A percentile compares a stretch with the other conserved stretches of the same genome.
These are phyloP conservation scores for Phytophthora pini DNA, from an alignment of 352 stramenopile species.

Conservation along the genomic window DNA sequence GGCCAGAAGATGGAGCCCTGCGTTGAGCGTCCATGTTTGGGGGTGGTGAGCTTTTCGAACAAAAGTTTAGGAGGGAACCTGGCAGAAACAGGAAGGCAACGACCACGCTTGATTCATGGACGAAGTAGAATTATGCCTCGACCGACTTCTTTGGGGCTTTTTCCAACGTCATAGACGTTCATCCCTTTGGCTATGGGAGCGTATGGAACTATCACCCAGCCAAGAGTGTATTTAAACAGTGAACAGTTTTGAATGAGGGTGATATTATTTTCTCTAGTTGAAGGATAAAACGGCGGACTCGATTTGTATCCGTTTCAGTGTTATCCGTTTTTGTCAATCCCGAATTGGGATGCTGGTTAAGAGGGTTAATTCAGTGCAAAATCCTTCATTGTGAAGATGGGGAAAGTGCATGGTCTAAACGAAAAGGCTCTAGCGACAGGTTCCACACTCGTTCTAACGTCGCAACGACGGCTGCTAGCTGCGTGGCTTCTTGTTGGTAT, in stretches of 20 bases:
- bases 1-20: conserved; percentile 16
- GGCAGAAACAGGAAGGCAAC: conserved; percentile 14
- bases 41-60: conserved; percentile 18
- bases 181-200: not conserved
- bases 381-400: too few relatives aligned
- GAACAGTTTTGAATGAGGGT: too few relatives aligned
- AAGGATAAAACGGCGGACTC: not conserved
- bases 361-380: too few relatives aligned
- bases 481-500: not conserved
- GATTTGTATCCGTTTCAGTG: not conserved
- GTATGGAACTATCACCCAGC: too few relatives aligned
- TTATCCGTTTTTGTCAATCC: not conserved
- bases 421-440: not conserved
- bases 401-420: not conserved
- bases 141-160: not conserved
- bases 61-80: conserved; percentile 12
- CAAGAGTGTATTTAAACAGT: too few relatives aligned
- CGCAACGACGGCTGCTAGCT: not conserved
- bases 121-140: conserved; percentile 16
- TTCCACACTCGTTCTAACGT: not conserved
- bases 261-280: too few relatives aligned
- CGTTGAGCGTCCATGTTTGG: conserved; percentile 14
- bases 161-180: conserved; percentile 2
- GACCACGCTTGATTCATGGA: conserved; percentile 22
- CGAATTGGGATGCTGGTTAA: not conserved